Evolutionary conservation across 345 rosid genomes (phyloP).

Genomic region (Pugionium cornutum): DNA sequence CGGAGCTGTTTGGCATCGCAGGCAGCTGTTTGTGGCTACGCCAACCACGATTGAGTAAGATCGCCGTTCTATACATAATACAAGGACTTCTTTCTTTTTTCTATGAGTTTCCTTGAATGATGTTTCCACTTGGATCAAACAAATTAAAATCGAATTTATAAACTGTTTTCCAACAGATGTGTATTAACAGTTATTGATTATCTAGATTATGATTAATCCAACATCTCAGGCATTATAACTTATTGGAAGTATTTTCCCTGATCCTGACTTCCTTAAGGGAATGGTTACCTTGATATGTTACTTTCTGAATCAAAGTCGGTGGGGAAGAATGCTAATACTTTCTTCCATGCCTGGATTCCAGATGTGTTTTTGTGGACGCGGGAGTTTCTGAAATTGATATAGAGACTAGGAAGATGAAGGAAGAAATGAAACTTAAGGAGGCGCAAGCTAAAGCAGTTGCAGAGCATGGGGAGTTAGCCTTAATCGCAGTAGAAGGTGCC

Average conservation of each 20-base stretch:
- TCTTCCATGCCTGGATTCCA: constrained; percentile 41
- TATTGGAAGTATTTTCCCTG: constrained; percentile 7
- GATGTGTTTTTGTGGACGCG: constrained; percentile 97
- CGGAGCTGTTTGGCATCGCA: constrained; percentile 97
- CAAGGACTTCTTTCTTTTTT: constrained; percentile 10
- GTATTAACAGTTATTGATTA: constrained; percentile 12
- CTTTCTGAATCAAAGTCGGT: constrained; percentile 4
- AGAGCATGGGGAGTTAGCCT: constrained; percentile 95
- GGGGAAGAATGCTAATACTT: constrained; percentile 27
- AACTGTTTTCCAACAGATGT: not conserved
- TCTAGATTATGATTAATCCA: constrained; percentile 19
- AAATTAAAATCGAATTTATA: constrained; percentile 10
- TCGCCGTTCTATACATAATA: constrained; percentile 16
- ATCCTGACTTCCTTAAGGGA: constrained; percentile 19
- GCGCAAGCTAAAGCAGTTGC: constrained; percentile 86
- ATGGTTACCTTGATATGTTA: constrained; percentile 9
- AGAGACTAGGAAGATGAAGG: constrained; percentile 86
- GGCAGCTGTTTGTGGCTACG: constrained; percentile 95
- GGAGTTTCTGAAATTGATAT: constrained; percentile 89
- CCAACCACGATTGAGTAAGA: constrained; percentile 98
- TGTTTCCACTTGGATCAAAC: constrained; percentile 21
- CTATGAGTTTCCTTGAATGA: constrained; percentile 16
- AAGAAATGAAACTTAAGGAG: constrained; percentile 86
- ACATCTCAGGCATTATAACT: constrained; percentile 1
- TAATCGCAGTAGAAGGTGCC: constrained; percentile 75